Conservation (phyloP, 2,329 filamentous ascomycete genomes). For the Scedosporium apiospermum region DNA sequence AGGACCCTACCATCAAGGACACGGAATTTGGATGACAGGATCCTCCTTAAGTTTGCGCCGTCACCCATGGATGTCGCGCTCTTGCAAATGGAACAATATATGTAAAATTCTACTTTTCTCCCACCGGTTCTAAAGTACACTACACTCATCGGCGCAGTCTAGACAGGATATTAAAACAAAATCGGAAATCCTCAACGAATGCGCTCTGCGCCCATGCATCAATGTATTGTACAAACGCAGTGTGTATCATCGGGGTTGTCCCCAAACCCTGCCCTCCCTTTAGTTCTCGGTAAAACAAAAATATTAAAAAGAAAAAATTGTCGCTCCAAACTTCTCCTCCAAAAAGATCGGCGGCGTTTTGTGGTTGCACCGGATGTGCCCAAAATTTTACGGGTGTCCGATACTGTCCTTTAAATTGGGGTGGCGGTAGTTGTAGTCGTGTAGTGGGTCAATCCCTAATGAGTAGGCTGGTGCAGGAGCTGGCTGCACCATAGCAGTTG, state of each 20-base stretch:
- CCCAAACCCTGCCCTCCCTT: not conserved
- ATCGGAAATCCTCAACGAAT: constrained; percentile 1
- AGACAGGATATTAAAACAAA: not conserved
- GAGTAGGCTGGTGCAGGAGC: not conserved
- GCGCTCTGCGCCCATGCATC: constrained; percentile 1
- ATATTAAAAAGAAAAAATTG: not conserved
- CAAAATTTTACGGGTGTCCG: not conserved
- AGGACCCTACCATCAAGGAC: no score
- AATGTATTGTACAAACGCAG: constrained; percentile 4
- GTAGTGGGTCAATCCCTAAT: not conserved
- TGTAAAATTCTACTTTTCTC: not conserved
- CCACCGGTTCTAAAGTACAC: not conserved
- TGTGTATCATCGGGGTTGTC: not conserved
- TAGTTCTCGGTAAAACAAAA: not conserved
- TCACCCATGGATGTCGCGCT: no score
- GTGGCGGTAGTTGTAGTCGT: not conserved
- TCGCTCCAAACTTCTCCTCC: not conserved
- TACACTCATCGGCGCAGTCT: constrained; percentile 1
- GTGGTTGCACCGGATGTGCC: not conserved
- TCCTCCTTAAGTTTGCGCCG: no score
- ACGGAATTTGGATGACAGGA: no score
- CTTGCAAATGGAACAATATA: not conserved
- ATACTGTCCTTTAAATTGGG: not conserved
- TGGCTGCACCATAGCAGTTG: not conserved
- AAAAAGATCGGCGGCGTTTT: not conserved